phyloP scores from a whole-genome alignment of 2,329 filamentous ascomycete genomes.

The Elsinoe fawcettii region DNA sequence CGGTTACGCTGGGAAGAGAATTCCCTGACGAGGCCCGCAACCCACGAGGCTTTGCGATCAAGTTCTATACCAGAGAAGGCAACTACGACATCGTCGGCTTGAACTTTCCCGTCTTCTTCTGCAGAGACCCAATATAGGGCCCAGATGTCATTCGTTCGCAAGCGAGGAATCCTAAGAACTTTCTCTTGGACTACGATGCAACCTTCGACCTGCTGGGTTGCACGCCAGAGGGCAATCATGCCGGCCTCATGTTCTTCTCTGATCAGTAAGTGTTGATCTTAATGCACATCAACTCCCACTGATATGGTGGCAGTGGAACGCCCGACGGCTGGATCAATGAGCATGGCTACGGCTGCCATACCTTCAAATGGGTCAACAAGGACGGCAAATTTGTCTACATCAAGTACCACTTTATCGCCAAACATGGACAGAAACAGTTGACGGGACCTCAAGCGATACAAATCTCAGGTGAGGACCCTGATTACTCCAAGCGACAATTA shows the following conservation, averaged over 20 bases:
- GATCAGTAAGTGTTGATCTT: slow-evolving; percentile 29
- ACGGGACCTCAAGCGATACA: slow-evolving; percentile 38
- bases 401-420: slow-evolving; percentile 44
- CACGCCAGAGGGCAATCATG: slow-evolving; percentile 43
- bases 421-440: slow-evolving; percentile 43
- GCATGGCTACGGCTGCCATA: slow-evolving; percentile 41
- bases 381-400: slow-evolving; percentile 45
- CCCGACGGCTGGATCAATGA: slow-evolving; percentile 39
- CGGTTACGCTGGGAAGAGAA: slow-evolving; percentile 38
- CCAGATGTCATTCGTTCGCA: slow-evolving; percentile 44
- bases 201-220: slow-evolving; percentile 44
- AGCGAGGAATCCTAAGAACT: slow-evolving; percentile 41
- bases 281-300: background rate
- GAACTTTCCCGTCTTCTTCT: slow-evolving; percentile 46
- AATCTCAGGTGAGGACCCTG: slow-evolving; percentile 43
- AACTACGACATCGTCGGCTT: slow-evolving; percentile 44
- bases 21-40: slow-evolving; percentile 41
- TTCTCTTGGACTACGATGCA: slow-evolving; percentile 43
- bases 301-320: slow-evolving; percentile 29
- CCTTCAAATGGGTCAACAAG: slow-evolving; percentile 42
- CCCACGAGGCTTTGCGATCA: slow-evolving; percentile 43
- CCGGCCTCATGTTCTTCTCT: slow-evolving; percentile 44
- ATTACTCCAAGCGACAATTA: slow-evolving; percentile 43
- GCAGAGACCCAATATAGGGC: slow-evolving; percentile 41
- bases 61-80: slow-evolving; percentile 43